Conservation (phyloP, 108 stramenopile genomes). For the Cyclostephanos invisitatus region DNA sequence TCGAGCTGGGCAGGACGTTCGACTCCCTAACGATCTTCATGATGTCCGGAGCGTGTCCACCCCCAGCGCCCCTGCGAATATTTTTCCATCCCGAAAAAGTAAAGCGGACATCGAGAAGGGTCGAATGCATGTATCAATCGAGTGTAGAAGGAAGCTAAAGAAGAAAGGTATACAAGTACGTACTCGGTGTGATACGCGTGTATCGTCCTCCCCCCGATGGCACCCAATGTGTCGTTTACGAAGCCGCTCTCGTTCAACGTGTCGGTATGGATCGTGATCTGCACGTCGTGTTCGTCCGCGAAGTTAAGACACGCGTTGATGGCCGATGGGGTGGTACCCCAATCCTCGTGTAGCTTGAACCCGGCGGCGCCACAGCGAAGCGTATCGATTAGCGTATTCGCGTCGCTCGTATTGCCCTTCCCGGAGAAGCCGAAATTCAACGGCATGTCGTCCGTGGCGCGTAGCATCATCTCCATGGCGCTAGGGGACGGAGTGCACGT, state of each 20-base stretch:
- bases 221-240: constrained; percentile 91
- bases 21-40: constrained; percentile 93
- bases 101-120: no score
- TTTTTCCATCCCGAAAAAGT: no score
- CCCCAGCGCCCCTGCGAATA: constrained; percentile 60
- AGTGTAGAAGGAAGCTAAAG: no score
- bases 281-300: constrained; percentile 89
- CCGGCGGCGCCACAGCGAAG: constrained; percentile 89
- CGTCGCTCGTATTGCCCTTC: constrained; percentile 93
- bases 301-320: constrained; percentile 93
- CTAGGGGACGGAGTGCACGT: constrained; percentile 95
- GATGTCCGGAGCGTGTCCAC: constrained; percentile 98
- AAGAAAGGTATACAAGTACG: no score
- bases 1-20: constrained; percentile 93
- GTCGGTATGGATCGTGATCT: constrained; percentile 98
- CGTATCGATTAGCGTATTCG: constrained; percentile 57
- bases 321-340: constrained; percentile 97
- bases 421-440: constrained; percentile 97
- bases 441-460: constrained; percentile 88
- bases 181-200: constrained; percentile 91
- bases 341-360: constrained; percentile 98
- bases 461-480: constrained; percentile 95
- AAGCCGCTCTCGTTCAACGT: constrained; percentile 96
- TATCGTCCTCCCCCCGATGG: constrained; percentile 95
- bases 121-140: no score